Conservation (phyloP, 2,329 filamentous ascomycete genomes). For the Acephala macrosclerotiorum region DNA sequence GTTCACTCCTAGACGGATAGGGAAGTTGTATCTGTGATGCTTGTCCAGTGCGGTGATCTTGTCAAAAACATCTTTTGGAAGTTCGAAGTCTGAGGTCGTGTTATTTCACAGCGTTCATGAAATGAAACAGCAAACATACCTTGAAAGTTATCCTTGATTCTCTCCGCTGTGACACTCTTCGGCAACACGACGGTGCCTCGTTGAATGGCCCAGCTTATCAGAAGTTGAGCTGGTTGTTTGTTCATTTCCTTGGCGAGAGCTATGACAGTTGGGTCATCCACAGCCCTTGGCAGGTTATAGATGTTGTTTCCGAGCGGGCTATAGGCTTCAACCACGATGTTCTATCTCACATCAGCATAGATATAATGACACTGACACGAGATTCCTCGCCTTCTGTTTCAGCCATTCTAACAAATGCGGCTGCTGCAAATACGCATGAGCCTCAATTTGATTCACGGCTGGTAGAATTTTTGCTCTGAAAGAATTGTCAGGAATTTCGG, state of each 20-base stretch:
- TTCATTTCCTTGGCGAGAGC: constrained; percentile 59
- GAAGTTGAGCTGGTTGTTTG: constrained; percentile 59
- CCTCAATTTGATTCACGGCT: constrained; percentile 73
- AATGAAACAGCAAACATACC: constrained; percentile 35
- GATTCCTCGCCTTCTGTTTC: constrained; percentile 39
- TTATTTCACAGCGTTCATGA: background rate
- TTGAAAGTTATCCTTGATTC: constrained; percentile 55
- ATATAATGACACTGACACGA: background rate
- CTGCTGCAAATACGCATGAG: constrained; percentile 73
- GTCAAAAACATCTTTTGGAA: constrained; percentile 48
- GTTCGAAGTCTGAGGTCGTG: constrained; percentile 45
- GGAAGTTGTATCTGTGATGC: constrained; percentile 53
- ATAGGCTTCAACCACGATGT: constrained; percentile 69
- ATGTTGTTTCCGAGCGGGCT: constrained; percentile 68
- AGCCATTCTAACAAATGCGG: constrained; percentile 63
- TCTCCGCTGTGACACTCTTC: constrained; percentile 59
- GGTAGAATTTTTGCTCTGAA: constrained; percentile 58
- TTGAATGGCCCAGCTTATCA: constrained; percentile 62
- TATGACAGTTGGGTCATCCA: constrained; percentile 58
- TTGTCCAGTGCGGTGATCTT: constrained; percentile 49
- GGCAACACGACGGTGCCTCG: constrained; percentile 60
- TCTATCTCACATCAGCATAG: constrained; percentile 49
- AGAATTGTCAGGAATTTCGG: constrained; percentile 13
- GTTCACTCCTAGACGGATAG: constrained; percentile 50
- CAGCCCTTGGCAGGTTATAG: constrained; percentile 50